Evolutionary conservation across 306 rosid species (phyloP).

Genomic region (Begonia fuchsioides): DNA sequence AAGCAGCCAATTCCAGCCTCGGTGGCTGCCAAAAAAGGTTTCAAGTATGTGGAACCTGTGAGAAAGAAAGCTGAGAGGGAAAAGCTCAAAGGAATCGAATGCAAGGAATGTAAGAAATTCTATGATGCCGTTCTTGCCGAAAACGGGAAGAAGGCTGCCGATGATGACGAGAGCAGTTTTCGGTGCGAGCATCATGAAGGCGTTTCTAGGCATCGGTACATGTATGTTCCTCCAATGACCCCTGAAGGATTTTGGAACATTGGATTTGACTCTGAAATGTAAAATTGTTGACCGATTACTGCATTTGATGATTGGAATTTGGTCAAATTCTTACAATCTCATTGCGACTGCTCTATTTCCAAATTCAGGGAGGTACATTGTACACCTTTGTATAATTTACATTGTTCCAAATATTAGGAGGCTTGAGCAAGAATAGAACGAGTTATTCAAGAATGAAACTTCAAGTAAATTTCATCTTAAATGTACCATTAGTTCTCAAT

Average conservation of each 20-base stretch:
- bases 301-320: no score
- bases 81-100: slow-evolving; percentile 76
- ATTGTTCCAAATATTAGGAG: no score
- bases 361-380: no score
- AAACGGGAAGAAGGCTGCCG: slow-evolving; percentile 28
- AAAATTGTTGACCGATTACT: slow-evolving; percentile 3
- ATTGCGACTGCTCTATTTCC: no score
- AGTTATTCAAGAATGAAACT: no score
- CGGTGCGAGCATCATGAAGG: slow-evolving; percentile 95
- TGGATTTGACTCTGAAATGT: slow-evolving; percentile 91
- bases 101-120: slow-evolving; percentile 85
- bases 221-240: slow-evolving; percentile 83
- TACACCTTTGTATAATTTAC: no score
- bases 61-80: slow-evolving; percentile 91
- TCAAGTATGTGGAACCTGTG: slow-evolving; percentile 75
- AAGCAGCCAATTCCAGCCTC: slow-evolving; percentile 35
- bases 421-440: no score
- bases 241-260: slow-evolving; percentile 99
- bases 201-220: slow-evolving; percentile 88
- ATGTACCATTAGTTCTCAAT: no score
- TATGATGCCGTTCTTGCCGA: slow-evolving; percentile 79
- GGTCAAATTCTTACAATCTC: no score
- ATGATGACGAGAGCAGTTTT: slow-evolving; percentile 22
- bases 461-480: no score
- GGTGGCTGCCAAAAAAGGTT: slow-evolving; percentile 24